phyloP scores from a whole-genome alignment of 768 basidiomycete genomes.

The Pleurotus djamor region DNA sequence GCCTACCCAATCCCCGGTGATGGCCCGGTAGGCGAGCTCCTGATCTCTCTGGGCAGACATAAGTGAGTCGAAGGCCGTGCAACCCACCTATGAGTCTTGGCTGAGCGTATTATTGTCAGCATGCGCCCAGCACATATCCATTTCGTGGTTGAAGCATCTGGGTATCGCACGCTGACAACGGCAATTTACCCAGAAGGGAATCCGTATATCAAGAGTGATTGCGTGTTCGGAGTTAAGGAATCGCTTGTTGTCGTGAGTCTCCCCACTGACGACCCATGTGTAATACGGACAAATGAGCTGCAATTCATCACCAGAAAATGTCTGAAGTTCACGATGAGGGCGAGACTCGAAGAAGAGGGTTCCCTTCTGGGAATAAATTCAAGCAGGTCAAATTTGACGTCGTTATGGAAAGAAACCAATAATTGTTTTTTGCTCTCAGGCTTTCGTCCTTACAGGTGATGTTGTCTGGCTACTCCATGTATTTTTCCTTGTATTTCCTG shows the following conservation, averaged over 20 bases:
- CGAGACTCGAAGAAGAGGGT: constrained; percentile 8
- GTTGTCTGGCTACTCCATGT: background rate
- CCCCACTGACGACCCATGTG: background rate
- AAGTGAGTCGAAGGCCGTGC: constrained; percentile 21
- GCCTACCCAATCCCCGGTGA: constrained; percentile 79
- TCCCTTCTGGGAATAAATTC: constrained; percentile 9
- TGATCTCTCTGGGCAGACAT: constrained; percentile 60
- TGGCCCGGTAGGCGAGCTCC: constrained; percentile 64
- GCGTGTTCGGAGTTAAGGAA: constrained; percentile 81
- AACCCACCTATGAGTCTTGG: background rate
- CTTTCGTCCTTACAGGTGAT: background rate
- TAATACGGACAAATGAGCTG: background rate
- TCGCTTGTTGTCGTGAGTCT: constrained; percentile 70
- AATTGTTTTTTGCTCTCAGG: background rate
- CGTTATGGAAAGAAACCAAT: constrained; percentile 3
- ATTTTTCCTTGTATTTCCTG: too few relatives aligned
- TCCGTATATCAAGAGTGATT: constrained; percentile 62
- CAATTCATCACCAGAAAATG: background rate
- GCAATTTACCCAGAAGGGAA: constrained; percentile 76
- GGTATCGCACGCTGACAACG: constrained; percentile 71
- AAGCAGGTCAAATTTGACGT: constrained; percentile 10
- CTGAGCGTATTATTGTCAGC: background rate
- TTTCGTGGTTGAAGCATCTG: constrained; percentile 67
- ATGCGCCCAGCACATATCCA: constrained; percentile 83
- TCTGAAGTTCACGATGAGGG: constrained; percentile 5